Evolutionary conservation across 2,329 filamentous ascomycete genomes (phyloP).

Genomic region (Didymella sp.): DNA sequence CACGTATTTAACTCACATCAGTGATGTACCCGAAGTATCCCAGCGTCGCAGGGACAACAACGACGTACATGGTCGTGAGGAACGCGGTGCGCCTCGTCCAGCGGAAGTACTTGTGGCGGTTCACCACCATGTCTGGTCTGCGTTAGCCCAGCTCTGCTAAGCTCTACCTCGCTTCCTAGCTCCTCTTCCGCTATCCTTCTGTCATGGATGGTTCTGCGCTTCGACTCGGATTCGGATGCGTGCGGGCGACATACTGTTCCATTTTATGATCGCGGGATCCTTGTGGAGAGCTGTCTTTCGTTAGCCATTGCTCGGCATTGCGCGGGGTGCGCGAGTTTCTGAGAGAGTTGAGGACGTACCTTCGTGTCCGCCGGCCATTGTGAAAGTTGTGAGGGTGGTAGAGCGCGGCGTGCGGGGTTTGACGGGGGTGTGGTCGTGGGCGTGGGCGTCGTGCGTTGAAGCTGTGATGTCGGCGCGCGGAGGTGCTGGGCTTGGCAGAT

Average conservation of each 20-base stretch:
- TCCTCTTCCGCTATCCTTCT: not conserved
- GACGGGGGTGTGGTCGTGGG: constrained; percentile 22
- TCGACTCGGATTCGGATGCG: constrained; percentile 37
- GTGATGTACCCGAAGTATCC: constrained; percentile 77
- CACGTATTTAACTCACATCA: constrained; percentile 73
- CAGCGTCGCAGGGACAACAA: constrained; percentile 73
- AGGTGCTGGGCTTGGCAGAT: constrained; percentile 29
- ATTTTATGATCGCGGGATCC: constrained; percentile 65
- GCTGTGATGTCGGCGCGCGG: constrained; percentile 31
- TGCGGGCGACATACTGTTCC: constrained; percentile 56
- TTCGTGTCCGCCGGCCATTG: constrained; percentile 40
- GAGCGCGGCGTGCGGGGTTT: constrained; percentile 21
- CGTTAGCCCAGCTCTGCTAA: constrained; percentile 19
- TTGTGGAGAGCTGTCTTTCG: constrained; percentile 54
- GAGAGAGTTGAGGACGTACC: constrained; percentile 24
- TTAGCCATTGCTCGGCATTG: constrained; percentile 36
- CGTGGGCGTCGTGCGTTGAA: constrained; percentile 20
- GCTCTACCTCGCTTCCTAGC: not conserved
- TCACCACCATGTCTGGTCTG: constrained; percentile 74
- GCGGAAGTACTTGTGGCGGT: constrained; percentile 93
- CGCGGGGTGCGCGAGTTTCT: not conserved
- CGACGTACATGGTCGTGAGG: constrained; percentile 78
- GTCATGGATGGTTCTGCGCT: not conserved
- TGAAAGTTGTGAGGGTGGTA: constrained; percentile 25
- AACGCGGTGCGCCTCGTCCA: constrained; percentile 86